Conservation (phyloP, 2,329 filamentous ascomycete genomes). For the Xylaria sp. region DNA sequence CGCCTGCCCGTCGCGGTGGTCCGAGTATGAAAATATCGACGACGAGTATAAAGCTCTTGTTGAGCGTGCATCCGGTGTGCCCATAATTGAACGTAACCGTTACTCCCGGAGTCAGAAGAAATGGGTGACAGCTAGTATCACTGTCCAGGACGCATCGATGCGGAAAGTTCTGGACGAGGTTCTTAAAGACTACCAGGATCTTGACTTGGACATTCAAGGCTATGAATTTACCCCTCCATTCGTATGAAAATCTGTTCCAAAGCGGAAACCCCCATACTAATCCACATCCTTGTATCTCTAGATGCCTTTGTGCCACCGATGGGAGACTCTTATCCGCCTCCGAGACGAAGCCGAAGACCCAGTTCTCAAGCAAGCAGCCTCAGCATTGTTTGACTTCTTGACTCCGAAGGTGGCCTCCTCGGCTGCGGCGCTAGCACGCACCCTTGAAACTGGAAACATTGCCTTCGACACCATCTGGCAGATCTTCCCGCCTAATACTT, state of each 20-base stretch:
- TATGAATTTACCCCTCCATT: slow-evolving; percentile 48
- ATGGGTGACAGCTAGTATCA: slow-evolving; percentile 51
- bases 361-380: slow-evolving; percentile 33
- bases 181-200: slow-evolving; percentile 51
- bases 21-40: slow-evolving; percentile 45
- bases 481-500: slow-evolving; percentile 51
- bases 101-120: slow-evolving; percentile 43
- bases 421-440: slow-evolving; percentile 45
- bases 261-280: neutral
- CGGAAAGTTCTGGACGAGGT: slow-evolving; percentile 45
- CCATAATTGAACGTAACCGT: slow-evolving; percentile 50
- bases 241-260: neutral
- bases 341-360: slow-evolving; percentile 15
- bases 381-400: slow-evolving; percentile 48
- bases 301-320: slow-evolving; percentile 53
- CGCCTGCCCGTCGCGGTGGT: slow-evolving; percentile 48
- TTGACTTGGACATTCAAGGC: slow-evolving; percentile 49
- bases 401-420: slow-evolving; percentile 47
- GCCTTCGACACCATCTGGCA: slow-evolving; percentile 51
- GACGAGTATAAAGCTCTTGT: slow-evolving; percentile 46
- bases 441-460: slow-evolving; percentile 48
- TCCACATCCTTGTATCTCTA: slow-evolving; percentile 43
- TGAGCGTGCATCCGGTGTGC: slow-evolving; percentile 39
- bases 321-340: slow-evolving; percentile 46
- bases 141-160: slow-evolving; percentile 50